Base-by-base conservation (phyloP, 768 basidiomycete species). In the Phlegmacium glaucopus region DNA sequence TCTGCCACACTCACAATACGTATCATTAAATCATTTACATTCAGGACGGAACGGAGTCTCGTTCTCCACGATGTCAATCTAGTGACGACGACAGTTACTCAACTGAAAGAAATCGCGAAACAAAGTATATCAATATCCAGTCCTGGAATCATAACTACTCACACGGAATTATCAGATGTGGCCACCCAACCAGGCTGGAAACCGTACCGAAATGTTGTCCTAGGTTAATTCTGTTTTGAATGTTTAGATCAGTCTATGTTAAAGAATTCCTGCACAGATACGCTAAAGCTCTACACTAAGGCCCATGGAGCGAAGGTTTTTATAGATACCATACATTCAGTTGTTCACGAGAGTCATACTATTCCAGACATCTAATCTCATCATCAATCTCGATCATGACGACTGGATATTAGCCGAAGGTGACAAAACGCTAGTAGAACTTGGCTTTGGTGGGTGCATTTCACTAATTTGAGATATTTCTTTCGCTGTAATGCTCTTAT, bases 301-400 rank as follows among this genome's bases (percentile, higher is more conserved):
- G 96, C 95, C 2, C 95, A 98, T 61, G 94, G 94, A 9, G 79
- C 92, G 45, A 99, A 99, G 80, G 95, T 88, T 43, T 15, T 66
- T 51, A 41, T 22, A 27, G 27, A 45, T n/a, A 12, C 29, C 39
- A 30, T 30, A 11, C 28, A 26, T 17, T 13, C 32, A 35, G 50
- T 25, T 8, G 29, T 38, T 22, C 40, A 17, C 41, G 11, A 13
- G n/a, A 12, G 28, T 34, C 45, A 46, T 37, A 41, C 13, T 36
- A 6, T 41, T 28, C 12, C 58, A 97, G 95, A 95, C 94, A 1
- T 89, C 89, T 27, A 98, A 99, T 69, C 76, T 99, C 25, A 97
- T 99, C 66, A 97, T 99, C 62, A 99, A 99, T 66, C 78, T 98
- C 48, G 93, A 96, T 60, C 80, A 94, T 59, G 95, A 98, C 48